Evolutionary conservation across 495 filamentous ascomycete genomes (phyloP), one percentile per base, ranked within the genome.

Genomic region (Tuber melanosporum): DNA sequence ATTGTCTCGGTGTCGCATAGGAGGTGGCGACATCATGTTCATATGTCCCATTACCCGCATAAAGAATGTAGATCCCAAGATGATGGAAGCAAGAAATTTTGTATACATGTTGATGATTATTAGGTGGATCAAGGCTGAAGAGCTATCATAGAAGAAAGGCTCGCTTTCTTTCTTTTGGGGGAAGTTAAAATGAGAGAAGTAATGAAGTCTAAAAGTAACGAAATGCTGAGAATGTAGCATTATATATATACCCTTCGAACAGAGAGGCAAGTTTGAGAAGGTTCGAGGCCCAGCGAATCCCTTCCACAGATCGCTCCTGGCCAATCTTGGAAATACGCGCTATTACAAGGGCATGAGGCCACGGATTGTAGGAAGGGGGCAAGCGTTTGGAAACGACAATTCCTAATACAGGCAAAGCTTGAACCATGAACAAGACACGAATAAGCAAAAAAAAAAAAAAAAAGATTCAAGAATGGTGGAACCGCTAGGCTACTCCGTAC

Each of bases 1-100:
- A 10, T 45, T 43, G 10, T 74, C 45, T 17, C 77, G 71, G 83
- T 87, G 87, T 20, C 86, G 84, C 70, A 91, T 85, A 9, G 89
- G 88, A 36, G 87, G 81, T n/a, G 90, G 91, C 66, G 85, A 85
- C 43, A 78, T 81, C 87, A 92, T 88, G 80, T 87, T 84, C 87
- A 91, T 90, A 83, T 91, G 91, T 26, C 87, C 89, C 71, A 72
- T 81, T 52, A 81, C 82, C 45, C 74, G 75, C 26, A 78, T 41
- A 72, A 52, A 71, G 39, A 77, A 12, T 19, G 45, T 22, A 14
- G 75, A 9, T 22, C 45, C 57, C 46, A 73, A 20, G 46, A 73
- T 42, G 36, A 36, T 17, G 32, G 41, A 39, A 52, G 71, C 17
- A 70, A 44, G 22, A n/a, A 43, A 71, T 22, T 47, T 71, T 12